These are phyloP conservation scores for Suillus variegatus DNA, from an alignment of 768 basidiomycete genomes.

Conservation along the genomic window DNA sequence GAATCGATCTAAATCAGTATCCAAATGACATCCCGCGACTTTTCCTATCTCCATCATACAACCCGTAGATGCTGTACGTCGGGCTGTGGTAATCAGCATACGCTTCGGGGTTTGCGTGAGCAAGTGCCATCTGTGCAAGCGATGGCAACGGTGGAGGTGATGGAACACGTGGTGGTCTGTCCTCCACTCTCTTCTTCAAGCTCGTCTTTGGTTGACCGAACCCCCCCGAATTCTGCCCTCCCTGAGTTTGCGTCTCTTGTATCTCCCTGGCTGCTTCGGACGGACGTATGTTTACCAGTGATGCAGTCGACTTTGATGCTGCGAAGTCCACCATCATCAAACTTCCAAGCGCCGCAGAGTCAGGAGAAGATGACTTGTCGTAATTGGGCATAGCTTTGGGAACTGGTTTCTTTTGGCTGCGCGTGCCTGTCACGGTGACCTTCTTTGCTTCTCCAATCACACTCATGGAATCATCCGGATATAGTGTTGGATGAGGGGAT, in stretches of 20 bases:
- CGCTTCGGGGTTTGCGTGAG: conserved; percentile 59
- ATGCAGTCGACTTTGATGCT: conserved; percentile 37
- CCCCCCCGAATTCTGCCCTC: conserved; percentile 28
- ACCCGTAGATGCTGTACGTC: conserved; percentile 79
- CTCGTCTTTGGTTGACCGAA: conserved; percentile 22
- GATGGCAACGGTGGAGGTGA: conserved; percentile 76
- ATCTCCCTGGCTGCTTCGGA: conserved; percentile 21
- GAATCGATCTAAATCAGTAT: conserved; percentile 15
- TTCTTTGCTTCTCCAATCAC: conserved; percentile 45
- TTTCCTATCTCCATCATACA: conserved; percentile 68
- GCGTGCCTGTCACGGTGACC: conserved; percentile 23
- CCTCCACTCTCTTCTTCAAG: conserved; percentile 41
- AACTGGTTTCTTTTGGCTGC: conserved; percentile 35
- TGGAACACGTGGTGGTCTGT: conserved; percentile 77
- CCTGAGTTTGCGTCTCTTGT: conserved; percentile 24
- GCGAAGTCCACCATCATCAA: conserved; percentile 65
- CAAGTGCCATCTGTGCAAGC: conserved; percentile 74
- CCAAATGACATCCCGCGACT: conserved; percentile 37
- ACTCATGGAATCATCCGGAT: conserved; percentile 74
- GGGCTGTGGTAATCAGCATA: conserved; percentile 74
- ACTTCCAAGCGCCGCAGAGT: conserved; percentile 53
- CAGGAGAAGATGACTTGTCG: conserved; percentile 29
- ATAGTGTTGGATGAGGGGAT: conserved; percentile 64
- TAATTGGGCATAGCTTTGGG: conserved; percentile 21
- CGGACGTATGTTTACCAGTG: conserved; percentile 31